A percentile compares a stretch with the other conserved stretches of the same genome.
phyloP scores from a whole-genome alignment of 2,329 filamentous ascomycete genomes.

The Colletotrichum phormii region DNA sequence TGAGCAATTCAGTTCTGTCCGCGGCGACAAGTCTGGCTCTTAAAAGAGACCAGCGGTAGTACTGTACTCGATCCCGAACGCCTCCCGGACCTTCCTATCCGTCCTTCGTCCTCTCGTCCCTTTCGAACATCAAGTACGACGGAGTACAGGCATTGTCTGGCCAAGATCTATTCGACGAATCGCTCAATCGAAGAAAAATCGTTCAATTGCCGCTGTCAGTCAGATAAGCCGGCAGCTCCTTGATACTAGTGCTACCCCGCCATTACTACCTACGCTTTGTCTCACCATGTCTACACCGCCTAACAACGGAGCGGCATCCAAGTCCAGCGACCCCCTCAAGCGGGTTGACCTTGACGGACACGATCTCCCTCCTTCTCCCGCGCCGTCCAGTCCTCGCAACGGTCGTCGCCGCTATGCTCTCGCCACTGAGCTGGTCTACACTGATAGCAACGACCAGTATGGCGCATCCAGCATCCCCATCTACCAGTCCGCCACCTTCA shows the following conservation, averaged over 20 bases:
- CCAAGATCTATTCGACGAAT: neutral
- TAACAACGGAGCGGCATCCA: constrained; percentile 25
- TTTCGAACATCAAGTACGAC: constrained; percentile 5
- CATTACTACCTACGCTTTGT: neutral
- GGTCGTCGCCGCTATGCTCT: constrained; percentile 88
- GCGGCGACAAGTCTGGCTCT: constrained; percentile 40
- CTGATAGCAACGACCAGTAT: constrained; percentile 96
- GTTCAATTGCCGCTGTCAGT: neutral
- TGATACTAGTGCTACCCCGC: neutral
- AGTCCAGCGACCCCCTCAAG: constrained; percentile 54
- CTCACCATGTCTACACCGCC: constrained; percentile 35
- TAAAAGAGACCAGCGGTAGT: constrained; percentile 38
- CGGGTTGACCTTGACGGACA: constrained; percentile 85
- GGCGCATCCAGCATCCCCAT: constrained; percentile 96
- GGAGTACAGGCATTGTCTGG: neutral
- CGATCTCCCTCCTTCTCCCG: constrained; percentile 88
- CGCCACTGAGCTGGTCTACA: constrained; percentile 96
- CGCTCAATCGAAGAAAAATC: neutral
- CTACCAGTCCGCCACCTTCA: constrained; percentile 98
- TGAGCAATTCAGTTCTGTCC: constrained; percentile 37
- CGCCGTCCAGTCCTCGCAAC: constrained; percentile 88
- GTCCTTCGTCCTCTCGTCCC: neutral
- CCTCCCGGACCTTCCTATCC: constrained; percentile 8
- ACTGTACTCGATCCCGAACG: constrained; percentile 28
- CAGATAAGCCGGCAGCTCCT: neutral